Percentiles rank a stretch among this genome's conserved stretches.
Conservation (phyloP, 257 asterid genomes). For the Leonotis leonurus region DNA sequence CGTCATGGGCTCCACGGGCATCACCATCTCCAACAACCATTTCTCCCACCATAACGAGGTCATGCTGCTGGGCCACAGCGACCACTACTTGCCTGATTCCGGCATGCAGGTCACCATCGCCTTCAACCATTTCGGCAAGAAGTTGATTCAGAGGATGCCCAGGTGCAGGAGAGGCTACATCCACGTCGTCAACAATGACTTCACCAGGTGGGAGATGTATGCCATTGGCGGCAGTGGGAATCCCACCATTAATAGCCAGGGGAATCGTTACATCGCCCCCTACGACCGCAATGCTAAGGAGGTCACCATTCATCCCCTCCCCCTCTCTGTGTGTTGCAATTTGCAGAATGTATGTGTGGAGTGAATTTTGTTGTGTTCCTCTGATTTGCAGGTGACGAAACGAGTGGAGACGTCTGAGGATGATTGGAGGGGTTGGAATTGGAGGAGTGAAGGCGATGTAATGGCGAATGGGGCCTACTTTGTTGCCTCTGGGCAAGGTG, state of each 20-base stretch:
- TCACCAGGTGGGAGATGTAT: conserved; percentile 37
- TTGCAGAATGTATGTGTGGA: background rate
- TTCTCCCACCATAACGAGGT: conserved; percentile 28
- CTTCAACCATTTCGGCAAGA: conserved; percentile 31
- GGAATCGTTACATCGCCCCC: conserved; percentile 33
- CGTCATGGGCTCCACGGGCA: conserved; percentile 28
- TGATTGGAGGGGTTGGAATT: conserved; percentile 27
- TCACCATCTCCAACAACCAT: conserved; percentile 23
- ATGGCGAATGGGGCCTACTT: conserved; percentile 25
- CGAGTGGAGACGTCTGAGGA: conserved; percentile 21
- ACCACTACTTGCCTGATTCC: conserved; percentile 21
- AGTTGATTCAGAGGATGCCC: conserved; percentile 35
- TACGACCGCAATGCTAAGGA: conserved; percentile 29
- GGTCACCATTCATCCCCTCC: background rate
- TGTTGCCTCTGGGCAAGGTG: conserved; percentile 26
- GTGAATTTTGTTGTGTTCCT: background rate
- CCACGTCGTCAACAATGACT: conserved; percentile 32
- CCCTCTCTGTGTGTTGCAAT: background rate
- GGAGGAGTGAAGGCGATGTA: conserved; percentile 31
- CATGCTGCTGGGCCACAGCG: conserved; percentile 25
- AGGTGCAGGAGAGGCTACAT: conserved; percentile 35
- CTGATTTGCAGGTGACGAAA: conserved; percentile 16
- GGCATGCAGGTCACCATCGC: conserved; percentile 33
- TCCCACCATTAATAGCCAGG: conserved; percentile 38
- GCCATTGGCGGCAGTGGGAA: conserved; percentile 37